phyloP scores from a whole-genome alignment of 495 filamentous ascomycete species.

The Apiosordaria backusii region DNA sequence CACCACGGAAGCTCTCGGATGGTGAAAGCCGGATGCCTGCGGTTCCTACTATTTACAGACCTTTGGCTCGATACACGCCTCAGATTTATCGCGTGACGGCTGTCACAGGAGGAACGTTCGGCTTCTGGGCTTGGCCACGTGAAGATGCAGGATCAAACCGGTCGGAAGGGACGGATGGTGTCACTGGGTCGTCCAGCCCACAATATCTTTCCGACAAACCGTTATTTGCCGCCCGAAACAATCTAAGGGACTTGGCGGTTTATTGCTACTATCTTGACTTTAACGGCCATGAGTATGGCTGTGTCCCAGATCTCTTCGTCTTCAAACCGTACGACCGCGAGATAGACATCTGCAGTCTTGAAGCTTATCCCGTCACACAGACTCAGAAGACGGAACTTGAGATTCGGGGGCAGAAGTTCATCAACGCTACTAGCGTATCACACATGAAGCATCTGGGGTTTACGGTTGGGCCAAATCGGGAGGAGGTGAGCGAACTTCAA shows the following conservation, averaged over 20 bases:
- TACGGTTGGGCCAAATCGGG: constrained; percentile 26
- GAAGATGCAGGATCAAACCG: not conserved
- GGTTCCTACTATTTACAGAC: not conserved
- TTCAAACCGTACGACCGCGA: constrained; percentile 36
- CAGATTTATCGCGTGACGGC: no score
- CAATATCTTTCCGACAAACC: not conserved
- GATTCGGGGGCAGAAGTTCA: constrained; percentile 30
- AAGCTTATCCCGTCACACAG: constrained; percentile 31
- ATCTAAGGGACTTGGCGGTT: constrained; percentile 4
- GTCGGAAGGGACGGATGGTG: no score
- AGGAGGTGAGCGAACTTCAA: constrained; percentile 35
- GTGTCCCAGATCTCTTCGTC: constrained; percentile 26
- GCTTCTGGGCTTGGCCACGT: no score
- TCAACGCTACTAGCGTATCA: constrained; percentile 25
- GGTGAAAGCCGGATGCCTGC: not conserved
- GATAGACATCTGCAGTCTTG: constrained; percentile 30
- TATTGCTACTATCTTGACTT: constrained; percentile 35
- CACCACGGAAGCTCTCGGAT: not conserved
- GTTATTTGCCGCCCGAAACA: not conserved
- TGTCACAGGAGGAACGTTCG: no score
- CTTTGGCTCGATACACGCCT: no score
- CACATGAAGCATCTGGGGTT: constrained; percentile 38
- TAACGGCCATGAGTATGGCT: constrained; percentile 36
- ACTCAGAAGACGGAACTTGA: constrained; percentile 20
- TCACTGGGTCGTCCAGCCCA: not conserved